phyloP scores from a whole-genome alignment of 2,329 filamentous ascomycete species.

The Gliomastix tumulicola region DNA sequence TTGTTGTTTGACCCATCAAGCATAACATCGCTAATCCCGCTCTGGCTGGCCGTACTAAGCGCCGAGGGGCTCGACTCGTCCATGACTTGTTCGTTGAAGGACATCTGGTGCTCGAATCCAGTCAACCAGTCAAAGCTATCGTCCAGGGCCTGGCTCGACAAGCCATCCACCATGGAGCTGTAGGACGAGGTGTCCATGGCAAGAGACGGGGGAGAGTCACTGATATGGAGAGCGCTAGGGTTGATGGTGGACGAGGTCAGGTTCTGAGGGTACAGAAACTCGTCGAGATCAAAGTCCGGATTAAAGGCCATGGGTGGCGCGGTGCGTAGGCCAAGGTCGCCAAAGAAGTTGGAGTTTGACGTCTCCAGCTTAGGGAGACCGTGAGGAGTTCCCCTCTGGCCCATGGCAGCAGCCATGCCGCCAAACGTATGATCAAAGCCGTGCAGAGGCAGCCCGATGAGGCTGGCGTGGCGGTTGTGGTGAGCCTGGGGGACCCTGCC shows the following conservation, averaged over 20 bases:
- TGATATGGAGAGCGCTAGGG: slow-evolving; percentile 74
- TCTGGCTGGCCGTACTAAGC: slow-evolving; percentile 91
- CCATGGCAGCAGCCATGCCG: slow-evolving; percentile 63
- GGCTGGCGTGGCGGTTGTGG: slow-evolving; percentile 68
- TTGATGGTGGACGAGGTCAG: slow-evolving; percentile 50
- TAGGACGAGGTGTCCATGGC: slow-evolving; percentile 55
- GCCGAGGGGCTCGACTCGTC: slow-evolving; percentile 94
- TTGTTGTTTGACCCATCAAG: slow-evolving; percentile 70
- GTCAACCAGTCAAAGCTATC: slow-evolving; percentile 78
- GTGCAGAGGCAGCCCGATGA: slow-evolving; percentile 59
- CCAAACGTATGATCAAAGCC: slow-evolving; percentile 56
- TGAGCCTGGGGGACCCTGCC: slow-evolving; percentile 42
- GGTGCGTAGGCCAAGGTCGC: slow-evolving; percentile 71
- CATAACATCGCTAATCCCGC: slow-evolving; percentile 86
- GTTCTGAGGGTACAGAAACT: slow-evolving; percentile 16
- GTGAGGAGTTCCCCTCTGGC: slow-evolving; percentile 58
- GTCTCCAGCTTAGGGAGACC: slow-evolving; percentile 81
- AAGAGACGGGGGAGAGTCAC: slow-evolving; percentile 65
- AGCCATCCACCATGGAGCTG: slow-evolving; percentile 49
- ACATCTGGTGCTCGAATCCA: slow-evolving; percentile 72
- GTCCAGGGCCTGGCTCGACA: slow-evolving; percentile 55
- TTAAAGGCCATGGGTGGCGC: slow-evolving; percentile 64
- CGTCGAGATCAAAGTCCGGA: slow-evolving; percentile 62
- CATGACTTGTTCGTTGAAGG: slow-evolving; percentile 71
- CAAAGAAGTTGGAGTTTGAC: slow-evolving; percentile 48